These are phyloP conservation scores for Durotheca rogersii DNA, from an alignment of 495 filamentous ascomycete species.

Conservation along the genomic window DNA sequence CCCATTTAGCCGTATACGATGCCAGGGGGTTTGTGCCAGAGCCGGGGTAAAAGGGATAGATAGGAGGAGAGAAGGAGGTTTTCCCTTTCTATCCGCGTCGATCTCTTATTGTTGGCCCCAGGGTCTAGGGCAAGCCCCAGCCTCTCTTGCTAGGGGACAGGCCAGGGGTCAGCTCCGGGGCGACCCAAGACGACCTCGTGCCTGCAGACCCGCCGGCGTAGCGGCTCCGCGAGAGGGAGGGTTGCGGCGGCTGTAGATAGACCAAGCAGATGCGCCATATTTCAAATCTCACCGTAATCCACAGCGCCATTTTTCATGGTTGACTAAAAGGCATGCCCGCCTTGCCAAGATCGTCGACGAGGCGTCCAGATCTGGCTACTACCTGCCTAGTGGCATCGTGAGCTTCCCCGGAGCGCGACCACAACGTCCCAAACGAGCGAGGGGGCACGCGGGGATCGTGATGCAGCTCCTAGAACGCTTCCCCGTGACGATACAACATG, in stretches of 20 bases:
- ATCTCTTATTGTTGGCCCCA: constrained; percentile 20
- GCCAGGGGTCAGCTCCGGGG: constrained; percentile 10
- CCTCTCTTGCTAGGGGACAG: too few relatives aligned
- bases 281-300: constrained; percentile 27
- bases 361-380: constrained; percentile 11
- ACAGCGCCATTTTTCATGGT: constrained; percentile 23
- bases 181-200: constrained; percentile 26
- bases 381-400: constrained; percentile 22
- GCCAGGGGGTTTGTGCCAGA: constrained; percentile 20
- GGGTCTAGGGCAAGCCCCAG: constrained; percentile 19
- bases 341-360: constrained; percentile 22
- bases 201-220: constrained; percentile 24
- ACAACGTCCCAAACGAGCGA: constrained; percentile 25
- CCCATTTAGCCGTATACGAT: constrained; percentile 38
- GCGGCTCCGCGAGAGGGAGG: constrained; percentile 17
- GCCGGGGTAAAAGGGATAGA: constrained; percentile 27
- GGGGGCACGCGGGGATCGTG: constrained; percentile 9
- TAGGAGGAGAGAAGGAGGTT: constrained; percentile 11
- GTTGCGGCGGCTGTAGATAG: constrained; percentile 16
- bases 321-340: constrained; percentile 17
- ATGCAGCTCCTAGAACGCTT: constrained; percentile 3
- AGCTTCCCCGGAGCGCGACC: constrained; percentile 15
- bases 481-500: constrained; percentile 9
- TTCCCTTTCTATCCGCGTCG: constrained; percentile 26
- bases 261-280: constrained; percentile 33